Conservation (phyloP, 2,329 filamentous ascomycete genomes). For the Colletotrichum gloeosporioides region DNA sequence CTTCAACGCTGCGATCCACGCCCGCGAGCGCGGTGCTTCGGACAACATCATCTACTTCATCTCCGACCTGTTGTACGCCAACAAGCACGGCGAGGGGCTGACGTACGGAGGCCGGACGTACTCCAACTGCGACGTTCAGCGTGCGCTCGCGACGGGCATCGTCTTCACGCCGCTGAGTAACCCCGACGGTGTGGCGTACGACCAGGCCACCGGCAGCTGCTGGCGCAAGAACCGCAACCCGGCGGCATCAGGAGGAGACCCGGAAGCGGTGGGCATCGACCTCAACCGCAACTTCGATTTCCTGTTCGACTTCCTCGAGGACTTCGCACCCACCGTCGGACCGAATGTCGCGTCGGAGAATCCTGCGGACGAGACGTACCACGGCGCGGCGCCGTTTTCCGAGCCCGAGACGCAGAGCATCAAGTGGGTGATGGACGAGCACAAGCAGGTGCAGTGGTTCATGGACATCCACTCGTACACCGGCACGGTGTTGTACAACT, state of each 20-base stretch:
- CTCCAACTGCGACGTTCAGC: constrained; percentile 55
- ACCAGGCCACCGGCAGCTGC: constrained; percentile 56
- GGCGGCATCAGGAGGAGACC: constrained; percentile 32
- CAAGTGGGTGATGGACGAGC: constrained; percentile 56
- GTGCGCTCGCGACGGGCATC: constrained; percentile 56
- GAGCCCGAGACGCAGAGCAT: constrained; percentile 63
- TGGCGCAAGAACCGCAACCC: constrained; percentile 64
- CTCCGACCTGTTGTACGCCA: constrained; percentile 60
- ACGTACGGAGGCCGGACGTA: constrained; percentile 58
- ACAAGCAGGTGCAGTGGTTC: constrained; percentile 59
- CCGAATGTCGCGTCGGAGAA: constrained; percentile 44
- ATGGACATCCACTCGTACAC: constrained; percentile 63
- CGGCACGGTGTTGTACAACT: constrained; percentile 53
- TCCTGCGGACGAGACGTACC: constrained; percentile 52
- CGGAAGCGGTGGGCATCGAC: constrained; percentile 49
- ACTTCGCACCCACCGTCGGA: constrained; percentile 46
- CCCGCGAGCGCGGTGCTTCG: constrained; percentile 62
- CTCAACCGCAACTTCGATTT: constrained; percentile 65
- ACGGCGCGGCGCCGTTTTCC: constrained; percentile 56
- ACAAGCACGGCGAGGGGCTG: constrained; percentile 53
- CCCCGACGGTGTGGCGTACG: constrained; percentile 59
- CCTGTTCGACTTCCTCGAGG: constrained; percentile 56
- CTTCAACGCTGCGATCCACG: constrained; percentile 60
- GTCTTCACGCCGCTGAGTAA: constrained; percentile 56
- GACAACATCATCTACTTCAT: constrained; percentile 65